Conservation (phyloP, 305 asterid genomes). For the Fraxinus sp. region DNA sequence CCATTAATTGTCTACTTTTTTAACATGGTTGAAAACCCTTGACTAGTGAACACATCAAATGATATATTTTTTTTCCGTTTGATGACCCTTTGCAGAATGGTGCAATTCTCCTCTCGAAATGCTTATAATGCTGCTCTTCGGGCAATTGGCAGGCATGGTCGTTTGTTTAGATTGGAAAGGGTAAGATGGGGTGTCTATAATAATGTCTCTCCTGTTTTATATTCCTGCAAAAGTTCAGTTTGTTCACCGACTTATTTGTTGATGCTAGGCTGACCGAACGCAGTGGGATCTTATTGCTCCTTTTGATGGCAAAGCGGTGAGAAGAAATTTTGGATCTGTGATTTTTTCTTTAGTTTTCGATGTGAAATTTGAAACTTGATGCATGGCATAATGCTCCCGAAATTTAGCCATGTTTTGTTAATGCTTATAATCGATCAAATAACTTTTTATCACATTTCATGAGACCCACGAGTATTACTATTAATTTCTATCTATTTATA, state of each 20-base stretch:
- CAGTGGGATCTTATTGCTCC: slow-evolving; percentile 54
- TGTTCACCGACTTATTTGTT: slow-evolving; percentile 19
- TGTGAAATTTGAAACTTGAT: not conserved
- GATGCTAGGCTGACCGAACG: slow-evolving; percentile 52
- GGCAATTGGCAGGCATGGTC: slow-evolving; percentile 52
- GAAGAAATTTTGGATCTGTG: slow-evolving; percentile 23
- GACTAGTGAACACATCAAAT: not conserved
- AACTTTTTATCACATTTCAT: not conserved
- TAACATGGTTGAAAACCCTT: not conserved
- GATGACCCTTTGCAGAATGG: slow-evolving; percentile 45
- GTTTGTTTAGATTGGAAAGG: slow-evolving; percentile 45
- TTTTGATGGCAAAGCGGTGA: slow-evolving; percentile 79
- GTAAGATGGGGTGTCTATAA: slow-evolving; percentile 34
- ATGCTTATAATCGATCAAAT: not conserved
- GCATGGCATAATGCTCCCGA: not conserved
- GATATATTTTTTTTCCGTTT: not conserved
- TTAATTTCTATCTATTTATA: too few species aligned
- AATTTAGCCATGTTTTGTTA: not conserved
- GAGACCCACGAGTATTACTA: not conserved
- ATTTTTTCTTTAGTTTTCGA: not conserved
- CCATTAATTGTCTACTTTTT: not conserved
- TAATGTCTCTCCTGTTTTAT: not conserved
- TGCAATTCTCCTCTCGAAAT: slow-evolving; percentile 53
- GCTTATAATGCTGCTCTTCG: slow-evolving; percentile 45
- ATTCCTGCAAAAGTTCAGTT: not conserved